Conservation (phyloP, 495 filamentous ascomycete genomes). For the Penicillium steckii region DNA sequence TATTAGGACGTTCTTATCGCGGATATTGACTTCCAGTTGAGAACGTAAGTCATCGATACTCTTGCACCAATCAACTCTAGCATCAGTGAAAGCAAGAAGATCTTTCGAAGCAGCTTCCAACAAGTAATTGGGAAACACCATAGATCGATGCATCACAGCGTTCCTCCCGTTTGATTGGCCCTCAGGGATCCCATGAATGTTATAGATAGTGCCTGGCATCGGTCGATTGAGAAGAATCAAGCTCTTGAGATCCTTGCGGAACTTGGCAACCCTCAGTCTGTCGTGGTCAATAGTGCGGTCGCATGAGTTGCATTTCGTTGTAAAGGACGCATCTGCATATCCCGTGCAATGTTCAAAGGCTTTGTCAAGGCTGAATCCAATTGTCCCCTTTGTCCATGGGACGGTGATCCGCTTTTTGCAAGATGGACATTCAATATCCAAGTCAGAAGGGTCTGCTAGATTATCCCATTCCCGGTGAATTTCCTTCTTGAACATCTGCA, state of each 20-base stretch:
- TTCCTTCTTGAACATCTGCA: conserved; percentile 45
- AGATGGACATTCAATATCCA: conserved; percentile 54
- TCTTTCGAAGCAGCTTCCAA: conserved; percentile 42
- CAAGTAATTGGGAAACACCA: conserved; percentile 58
- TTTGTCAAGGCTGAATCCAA: conserved; percentile 7
- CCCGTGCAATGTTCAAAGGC: conserved; percentile 37
- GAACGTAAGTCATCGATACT: conserved; percentile 13
- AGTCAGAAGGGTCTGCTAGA: conserved; percentile 45
- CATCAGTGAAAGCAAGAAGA: conserved; percentile 34
- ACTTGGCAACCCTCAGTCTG: conserved; percentile 50
- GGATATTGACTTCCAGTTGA: conserved; percentile 12
- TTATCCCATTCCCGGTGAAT: conserved; percentile 61
- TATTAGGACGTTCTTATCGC: conserved; percentile 5
- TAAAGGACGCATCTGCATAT: conserved; percentile 62
- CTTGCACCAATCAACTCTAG: conserved; percentile 18
- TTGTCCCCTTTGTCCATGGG: conserved; percentile 23
- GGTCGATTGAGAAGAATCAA: conserved; percentile 44
- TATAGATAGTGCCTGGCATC: conserved; percentile 63
- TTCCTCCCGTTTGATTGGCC: not conserved
- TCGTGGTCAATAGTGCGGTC: conserved; percentile 48
- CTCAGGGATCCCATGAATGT: conserved; percentile 32
- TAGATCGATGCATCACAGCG: conserved; percentile 4
- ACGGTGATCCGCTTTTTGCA: conserved; percentile 38
- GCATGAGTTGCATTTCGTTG: conserved; percentile 42
- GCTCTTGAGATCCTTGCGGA: conserved; percentile 49